These are phyloP conservation scores for Scytalidium lignicola DNA, from an alignment of 2,329 filamentous ascomycete species.

Conservation along the genomic window DNA sequence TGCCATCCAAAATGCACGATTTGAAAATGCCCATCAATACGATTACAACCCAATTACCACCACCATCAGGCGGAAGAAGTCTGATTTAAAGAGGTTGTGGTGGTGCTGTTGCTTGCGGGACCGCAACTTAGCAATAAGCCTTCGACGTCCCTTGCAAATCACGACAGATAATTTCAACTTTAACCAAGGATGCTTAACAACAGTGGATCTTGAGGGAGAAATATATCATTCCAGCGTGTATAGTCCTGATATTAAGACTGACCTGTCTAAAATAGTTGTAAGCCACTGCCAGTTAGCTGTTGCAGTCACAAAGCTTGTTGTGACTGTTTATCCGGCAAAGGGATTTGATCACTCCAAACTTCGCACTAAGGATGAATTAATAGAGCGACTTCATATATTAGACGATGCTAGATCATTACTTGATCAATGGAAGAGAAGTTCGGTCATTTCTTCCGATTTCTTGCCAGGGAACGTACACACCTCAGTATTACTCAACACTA, in stretches of 20 bases:
- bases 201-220: slow-evolving; percentile 41
- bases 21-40: slow-evolving; percentile 39
- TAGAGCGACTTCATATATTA: no score
- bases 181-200: slow-evolving; percentile 32
- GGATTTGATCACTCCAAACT: no score
- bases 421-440: no score
- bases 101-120: slow-evolving; percentile 51
- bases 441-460: no score
- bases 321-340: no score
- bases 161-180: slow-evolving; percentile 42
- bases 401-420: no score
- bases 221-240: slow-evolving; percentile 41
- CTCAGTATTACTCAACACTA: no score
- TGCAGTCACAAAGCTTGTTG: slow-evolving; percentile 30
- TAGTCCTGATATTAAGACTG: slow-evolving; percentile 37
- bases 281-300: slow-evolving; percentile 41
- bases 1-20: slow-evolving; percentile 45
- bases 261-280: slow-evolving; percentile 38
- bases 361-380: no score
- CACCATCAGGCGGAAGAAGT: slow-evolving; percentile 33
- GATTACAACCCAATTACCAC: slow-evolving; percentile 25
- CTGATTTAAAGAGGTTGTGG: slow-evolving; percentile 45
- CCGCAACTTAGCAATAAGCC: slow-evolving; percentile 42
- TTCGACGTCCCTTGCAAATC: slow-evolving; percentile 46
- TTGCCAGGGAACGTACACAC: no score